A percentile compares a stretch with the other conserved stretches of the same genome.
Evolutionary conservation across 345 rosid species (phyloP).

Genomic region (Mallotus nudiflorus): DNA sequence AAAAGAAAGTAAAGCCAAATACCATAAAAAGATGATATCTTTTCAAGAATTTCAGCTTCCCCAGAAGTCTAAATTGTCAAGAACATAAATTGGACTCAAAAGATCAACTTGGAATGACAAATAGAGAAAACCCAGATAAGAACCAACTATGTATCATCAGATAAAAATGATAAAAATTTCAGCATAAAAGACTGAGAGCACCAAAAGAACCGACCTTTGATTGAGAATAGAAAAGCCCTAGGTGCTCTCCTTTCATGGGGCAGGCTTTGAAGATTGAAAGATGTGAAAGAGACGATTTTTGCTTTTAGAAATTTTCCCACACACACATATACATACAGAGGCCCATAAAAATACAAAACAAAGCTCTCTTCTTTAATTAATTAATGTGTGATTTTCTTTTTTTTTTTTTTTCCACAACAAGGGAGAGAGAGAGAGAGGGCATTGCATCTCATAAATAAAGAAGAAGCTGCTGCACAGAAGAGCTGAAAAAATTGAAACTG

Average conservation of each 20-base stretch:
- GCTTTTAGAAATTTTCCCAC: conserved; percentile 48
- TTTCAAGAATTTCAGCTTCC: conserved; percentile 11
- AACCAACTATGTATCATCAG: conserved; percentile 9
- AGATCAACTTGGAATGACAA: not conserved
- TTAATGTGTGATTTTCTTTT: not conserved
- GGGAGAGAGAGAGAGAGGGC: not conserved
- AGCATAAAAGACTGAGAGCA: conserved; percentile 9
- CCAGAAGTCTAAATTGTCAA: not conserved
- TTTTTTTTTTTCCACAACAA: not conserved
- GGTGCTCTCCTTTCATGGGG: conserved; percentile 50
- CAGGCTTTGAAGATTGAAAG: conserved; percentile 51
- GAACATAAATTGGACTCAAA: conserved; percentile 7
- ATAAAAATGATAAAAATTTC: conserved; percentile 14
- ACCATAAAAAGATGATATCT: conserved; percentile 10
- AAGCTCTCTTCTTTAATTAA: conserved; percentile 25
- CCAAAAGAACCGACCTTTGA: conserved; percentile 41
- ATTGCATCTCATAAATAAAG: conserved; percentile 10
- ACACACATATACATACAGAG: too few relatives aligned
- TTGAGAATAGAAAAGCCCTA: conserved; percentile 56
- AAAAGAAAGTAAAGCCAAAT: conserved; percentile 23
- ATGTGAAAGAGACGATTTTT: conserved; percentile 81
- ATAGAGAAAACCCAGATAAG: conserved; percentile 9
- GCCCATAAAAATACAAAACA: conserved; percentile 54
- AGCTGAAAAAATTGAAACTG: conserved; percentile 49
- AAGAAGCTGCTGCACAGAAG: not conserved